A percentile compares a stretch with the other conserved stretches of the same genome.
Conservation (phyloP, 208 protist species). For the Leishmania tarentolae region DNA sequence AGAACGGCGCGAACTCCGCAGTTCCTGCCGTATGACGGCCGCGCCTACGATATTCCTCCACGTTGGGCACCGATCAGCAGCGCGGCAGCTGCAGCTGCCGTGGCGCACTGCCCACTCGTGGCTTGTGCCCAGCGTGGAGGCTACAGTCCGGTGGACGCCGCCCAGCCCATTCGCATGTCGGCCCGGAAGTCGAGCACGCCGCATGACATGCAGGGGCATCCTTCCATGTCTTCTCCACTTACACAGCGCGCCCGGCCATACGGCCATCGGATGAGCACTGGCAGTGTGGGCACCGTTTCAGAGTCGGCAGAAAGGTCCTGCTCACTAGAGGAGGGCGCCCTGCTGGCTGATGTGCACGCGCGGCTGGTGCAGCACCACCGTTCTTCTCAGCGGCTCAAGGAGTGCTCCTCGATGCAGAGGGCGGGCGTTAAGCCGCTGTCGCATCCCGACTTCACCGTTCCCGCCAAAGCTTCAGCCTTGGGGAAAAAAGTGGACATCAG, state of each 20-base stretch:
- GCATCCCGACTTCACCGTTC: not conserved
- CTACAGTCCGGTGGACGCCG: not conserved
- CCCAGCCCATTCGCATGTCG: not conserved
- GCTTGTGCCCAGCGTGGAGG: not conserved
- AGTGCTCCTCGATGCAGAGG: not conserved
- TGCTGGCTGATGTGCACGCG: conserved; percentile 26
- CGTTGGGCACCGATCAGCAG: conserved; percentile 3
- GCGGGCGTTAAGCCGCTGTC: not conserved
- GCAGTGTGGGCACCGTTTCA: not conserved
- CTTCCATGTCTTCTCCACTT: not conserved
- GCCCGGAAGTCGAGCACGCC: not conserved
- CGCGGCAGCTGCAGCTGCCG: conserved; percentile 2
- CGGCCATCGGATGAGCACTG: not conserved
- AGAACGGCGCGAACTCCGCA: conserved; percentile 11
- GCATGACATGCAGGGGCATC: not conserved
- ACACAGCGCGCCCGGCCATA: not conserved
- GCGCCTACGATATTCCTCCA: conserved; percentile 47
- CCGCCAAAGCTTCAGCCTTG: not conserved
- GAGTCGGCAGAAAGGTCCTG: conserved; percentile 2
- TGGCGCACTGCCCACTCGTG: not conserved
- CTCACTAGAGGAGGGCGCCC: conserved; percentile 18
- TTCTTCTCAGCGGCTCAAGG: conserved; percentile 6
- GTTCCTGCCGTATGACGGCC: conserved; percentile 53
- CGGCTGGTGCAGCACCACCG: conserved; percentile 14
- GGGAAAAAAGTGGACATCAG: not conserved